A percentile compares a stretch with the other conserved stretches of the same genome.
These are phyloP conservation scores for Mucor indicus DNA, from an alignment of 371 early-diverging fungal genomes.

Conservation along the genomic window DNA sequence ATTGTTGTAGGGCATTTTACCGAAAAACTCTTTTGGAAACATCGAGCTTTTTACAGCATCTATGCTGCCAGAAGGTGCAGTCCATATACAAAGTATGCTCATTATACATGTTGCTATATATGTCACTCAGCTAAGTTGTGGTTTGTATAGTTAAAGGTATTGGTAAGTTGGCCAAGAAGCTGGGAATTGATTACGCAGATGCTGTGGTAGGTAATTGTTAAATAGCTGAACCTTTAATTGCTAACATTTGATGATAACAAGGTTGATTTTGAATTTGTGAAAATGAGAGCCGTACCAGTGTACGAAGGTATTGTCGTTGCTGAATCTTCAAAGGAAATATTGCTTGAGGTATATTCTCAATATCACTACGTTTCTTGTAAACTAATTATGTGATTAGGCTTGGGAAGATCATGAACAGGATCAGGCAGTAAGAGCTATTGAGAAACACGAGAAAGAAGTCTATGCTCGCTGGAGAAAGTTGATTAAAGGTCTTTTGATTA, in stretches of 20 bases:
- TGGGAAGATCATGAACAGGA: constrained; percentile 43
- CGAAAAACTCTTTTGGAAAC: constrained; percentile 76
- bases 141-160: constrained; percentile 45
- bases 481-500: constrained; percentile 50
- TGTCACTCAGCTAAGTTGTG: not conserved
- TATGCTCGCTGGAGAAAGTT: constrained; percentile 61
- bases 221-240: not conserved
- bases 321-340: constrained; percentile 51
- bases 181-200: constrained; percentile 77
- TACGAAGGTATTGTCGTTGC: constrained; percentile 75
- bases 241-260: constrained; percentile 7
- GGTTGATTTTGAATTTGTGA: constrained; percentile 75
- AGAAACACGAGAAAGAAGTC: constrained; percentile 49
- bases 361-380: not conserved
- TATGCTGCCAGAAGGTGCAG: constrained; percentile 86
- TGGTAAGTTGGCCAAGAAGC: constrained; percentile 59
- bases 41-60: constrained; percentile 77
- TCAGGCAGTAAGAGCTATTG: constrained; percentile 41
- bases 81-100: constrained; percentile 64
- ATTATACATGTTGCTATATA: not conserved
- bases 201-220: constrained; percentile 62
- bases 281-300: constrained; percentile 63
- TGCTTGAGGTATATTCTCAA: constrained; percentile 67
- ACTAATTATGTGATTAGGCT: constrained; percentile 34
- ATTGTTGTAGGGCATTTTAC: constrained; percentile 65